A percentile compares a stretch with the other conserved stretches of the same genome.
Conservation (phyloP, 352 stramenopile genomes). For the Globisporangium orthogonon region DNA sequence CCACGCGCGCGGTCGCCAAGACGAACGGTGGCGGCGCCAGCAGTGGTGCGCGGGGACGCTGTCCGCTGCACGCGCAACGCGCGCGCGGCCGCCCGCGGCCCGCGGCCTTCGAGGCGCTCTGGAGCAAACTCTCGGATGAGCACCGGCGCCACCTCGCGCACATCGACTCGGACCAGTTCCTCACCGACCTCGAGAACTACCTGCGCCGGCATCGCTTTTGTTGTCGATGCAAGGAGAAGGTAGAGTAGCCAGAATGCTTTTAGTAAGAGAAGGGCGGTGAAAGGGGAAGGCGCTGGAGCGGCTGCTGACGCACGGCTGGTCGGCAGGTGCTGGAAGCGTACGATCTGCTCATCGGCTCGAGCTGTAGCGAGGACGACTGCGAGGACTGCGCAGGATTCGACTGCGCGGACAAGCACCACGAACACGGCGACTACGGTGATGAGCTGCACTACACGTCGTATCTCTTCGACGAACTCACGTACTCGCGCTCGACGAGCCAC, state of each 20-base stretch:
- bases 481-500: conserved; percentile 71
- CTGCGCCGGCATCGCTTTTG: conserved; percentile 83
- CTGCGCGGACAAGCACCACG: conserved; percentile 68
- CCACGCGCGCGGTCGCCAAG: conserved; percentile 18
- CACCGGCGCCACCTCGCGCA: conserved; percentile 78
- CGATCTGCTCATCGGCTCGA: conserved; percentile 79
- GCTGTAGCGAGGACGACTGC: conserved; percentile 82
- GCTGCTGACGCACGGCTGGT: background rate
- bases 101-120: conserved; percentile 70
- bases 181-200: conserved; percentile 81
- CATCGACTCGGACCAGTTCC: conserved; percentile 84
- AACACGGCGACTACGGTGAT: conserved; percentile 65
- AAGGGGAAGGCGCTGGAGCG: too few species aligned
- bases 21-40: conserved; percentile 16
- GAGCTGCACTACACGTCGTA: conserved; percentile 85
- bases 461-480: conserved; percentile 82
- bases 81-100: conserved; percentile 61
- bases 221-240: conserved; percentile 85
- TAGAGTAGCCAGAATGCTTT: background rate
- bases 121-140: conserved; percentile 70
- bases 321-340: conserved; percentile 64
- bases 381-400: conserved; percentile 79
- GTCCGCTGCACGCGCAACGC: conserved; percentile 72
- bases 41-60: conserved; percentile 42
- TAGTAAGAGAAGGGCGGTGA: too few species aligned